Evolutionary conservation across 768 basidiomycete genomes (phyloP).

Genomic region (Rhizopogon sp.): DNA sequence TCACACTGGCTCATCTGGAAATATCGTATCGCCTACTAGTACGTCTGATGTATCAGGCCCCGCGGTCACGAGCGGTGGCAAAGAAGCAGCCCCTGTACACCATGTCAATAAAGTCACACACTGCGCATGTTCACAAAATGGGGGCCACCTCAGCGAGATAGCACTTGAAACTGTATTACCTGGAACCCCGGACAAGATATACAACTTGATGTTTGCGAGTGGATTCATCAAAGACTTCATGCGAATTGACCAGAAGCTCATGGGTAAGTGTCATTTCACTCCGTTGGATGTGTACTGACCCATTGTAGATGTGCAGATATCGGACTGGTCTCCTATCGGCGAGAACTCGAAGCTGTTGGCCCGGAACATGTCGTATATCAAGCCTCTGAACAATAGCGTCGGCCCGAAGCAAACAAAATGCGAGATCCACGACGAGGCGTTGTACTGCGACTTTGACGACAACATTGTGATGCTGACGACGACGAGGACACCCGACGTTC

Average conservation of each 20-base stretch:
- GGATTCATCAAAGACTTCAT: slow-evolving; percentile 95
- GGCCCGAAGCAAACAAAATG: slow-evolving; percentile 96
- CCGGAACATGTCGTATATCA: slow-evolving; percentile 95
- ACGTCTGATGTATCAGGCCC: slow-evolving; percentile 12
- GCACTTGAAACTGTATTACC: slow-evolving; percentile 79
- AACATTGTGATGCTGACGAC: slow-evolving; percentile 82
- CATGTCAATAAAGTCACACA: slow-evolving; percentile 51
- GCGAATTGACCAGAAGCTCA: slow-evolving; percentile 80
- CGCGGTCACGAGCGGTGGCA: slow-evolving; percentile 1
- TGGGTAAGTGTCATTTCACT: slow-evolving; percentile 49
- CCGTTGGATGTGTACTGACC: neutral
- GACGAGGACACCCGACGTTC: slow-evolving; percentile 91
- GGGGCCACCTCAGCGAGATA: slow-evolving; percentile 64
- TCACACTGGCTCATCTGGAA: slow-evolving; percentile 11
- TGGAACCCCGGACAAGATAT: slow-evolving; percentile 91
- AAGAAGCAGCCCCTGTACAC: neutral
- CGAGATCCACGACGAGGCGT: slow-evolving; percentile 84
- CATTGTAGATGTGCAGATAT: slow-evolving; percentile 81
- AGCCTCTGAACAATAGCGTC: slow-evolving; percentile 80
- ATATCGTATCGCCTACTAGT: slow-evolving; percentile 15
- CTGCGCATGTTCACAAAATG: slow-evolving; percentile 70
- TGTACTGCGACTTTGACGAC: slow-evolving; percentile 77
- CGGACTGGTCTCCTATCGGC: slow-evolving; percentile 81
- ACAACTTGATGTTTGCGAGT: slow-evolving; percentile 94
- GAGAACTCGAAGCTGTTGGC: slow-evolving; percentile 65